phyloP scores from a whole-genome alignment of 2,329 filamentous ascomycete species.

The Pseudogymnoascus sp. region DNA sequence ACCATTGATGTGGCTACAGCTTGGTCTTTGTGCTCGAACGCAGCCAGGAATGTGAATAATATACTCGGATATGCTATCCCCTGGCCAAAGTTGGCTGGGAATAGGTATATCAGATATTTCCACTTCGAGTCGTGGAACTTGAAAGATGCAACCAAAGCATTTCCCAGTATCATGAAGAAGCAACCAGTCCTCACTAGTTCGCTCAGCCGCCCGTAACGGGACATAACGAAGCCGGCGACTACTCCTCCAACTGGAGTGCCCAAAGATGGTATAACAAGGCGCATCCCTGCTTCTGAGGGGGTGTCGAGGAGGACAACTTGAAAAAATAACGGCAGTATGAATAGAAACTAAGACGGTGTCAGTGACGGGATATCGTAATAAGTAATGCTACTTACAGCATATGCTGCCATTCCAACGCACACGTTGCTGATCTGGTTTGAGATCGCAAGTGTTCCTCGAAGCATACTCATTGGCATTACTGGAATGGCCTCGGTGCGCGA shows the following conservation, averaged over 20 bases:
- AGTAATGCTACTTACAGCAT: constrained; percentile 41
- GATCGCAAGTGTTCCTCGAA: constrained; percentile 46
- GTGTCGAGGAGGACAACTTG: constrained; percentile 58
- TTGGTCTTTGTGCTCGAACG: constrained; percentile 57
- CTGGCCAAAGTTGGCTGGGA: constrained; percentile 51
- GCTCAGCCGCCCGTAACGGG: constrained; percentile 44
- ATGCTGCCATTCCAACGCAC: constrained; percentile 52
- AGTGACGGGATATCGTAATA: not conserved
- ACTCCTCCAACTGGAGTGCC: constrained; percentile 50
- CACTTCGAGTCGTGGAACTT: constrained; percentile 41
- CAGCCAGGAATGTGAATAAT: constrained; percentile 53
- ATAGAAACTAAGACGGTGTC: constrained; percentile 43
- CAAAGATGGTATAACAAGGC: constrained; percentile 55
- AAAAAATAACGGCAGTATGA: constrained; percentile 64
- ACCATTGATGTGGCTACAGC: constrained; percentile 55
- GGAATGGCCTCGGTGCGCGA: constrained; percentile 42
- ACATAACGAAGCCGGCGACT: constrained; percentile 50
- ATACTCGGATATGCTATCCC: constrained; percentile 51
- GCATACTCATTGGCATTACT: constrained; percentile 47
- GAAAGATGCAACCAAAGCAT: constrained; percentile 42
- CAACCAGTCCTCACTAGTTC: constrained; percentile 44
- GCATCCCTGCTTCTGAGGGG: constrained; percentile 54
- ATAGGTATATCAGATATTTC: constrained; percentile 49
- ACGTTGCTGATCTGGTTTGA: constrained; percentile 51
- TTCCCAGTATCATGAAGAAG: constrained; percentile 45